These are phyloP conservation scores for Stemphylium vesicarium DNA, from an alignment of 2,329 filamentous ascomycete genomes.

Conservation along the genomic window DNA sequence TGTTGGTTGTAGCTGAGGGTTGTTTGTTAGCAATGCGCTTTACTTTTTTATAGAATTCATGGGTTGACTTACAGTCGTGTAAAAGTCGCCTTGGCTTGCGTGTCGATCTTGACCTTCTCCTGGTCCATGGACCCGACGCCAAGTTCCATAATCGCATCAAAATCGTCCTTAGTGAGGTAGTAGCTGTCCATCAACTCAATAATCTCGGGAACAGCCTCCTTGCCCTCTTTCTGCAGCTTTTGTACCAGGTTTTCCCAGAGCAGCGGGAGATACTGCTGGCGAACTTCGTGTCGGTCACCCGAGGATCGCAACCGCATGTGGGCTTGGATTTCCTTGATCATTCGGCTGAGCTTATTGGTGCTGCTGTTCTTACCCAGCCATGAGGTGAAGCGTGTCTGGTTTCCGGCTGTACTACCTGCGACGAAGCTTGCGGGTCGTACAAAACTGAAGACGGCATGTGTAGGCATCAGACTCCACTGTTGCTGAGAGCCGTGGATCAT, in stretches of 20 bases:
- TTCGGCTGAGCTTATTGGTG: constrained; percentile 72
- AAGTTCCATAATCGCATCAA: constrained; percentile 89
- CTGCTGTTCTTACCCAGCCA: constrained; percentile 98
- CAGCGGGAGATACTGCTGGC: constrained; percentile 90
- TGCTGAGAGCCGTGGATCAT: constrained; percentile 99
- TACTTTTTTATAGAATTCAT: neutral
- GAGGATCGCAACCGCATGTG: constrained; percentile 94
- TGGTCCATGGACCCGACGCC: constrained; percentile 85
- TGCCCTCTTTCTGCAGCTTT: constrained; percentile 77
- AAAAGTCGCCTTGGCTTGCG: constrained; percentile 86
- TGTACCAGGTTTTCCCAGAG: constrained; percentile 83
- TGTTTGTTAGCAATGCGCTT: constrained; percentile 14
- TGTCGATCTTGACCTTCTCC: constrained; percentile 76
- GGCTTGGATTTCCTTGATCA: constrained; percentile 91
- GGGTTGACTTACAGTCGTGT: constrained; percentile 74
- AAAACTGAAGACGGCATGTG: constrained; percentile 93
- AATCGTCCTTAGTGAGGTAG: constrained; percentile 92
- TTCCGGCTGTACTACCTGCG: constrained; percentile 72
- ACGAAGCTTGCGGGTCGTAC: constrained; percentile 89
- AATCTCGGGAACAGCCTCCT: constrained; percentile 78
- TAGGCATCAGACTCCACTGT: constrained; percentile 98
- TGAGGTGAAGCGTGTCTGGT: constrained; percentile 76
- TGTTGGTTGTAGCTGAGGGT: constrained; percentile 76
- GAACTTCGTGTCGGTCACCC: constrained; percentile 89
- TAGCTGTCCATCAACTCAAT: constrained; percentile 98